phyloP scores from a whole-genome alignment of 495 filamentous ascomycete species.

The Xylaria flabelliformis region DNA sequence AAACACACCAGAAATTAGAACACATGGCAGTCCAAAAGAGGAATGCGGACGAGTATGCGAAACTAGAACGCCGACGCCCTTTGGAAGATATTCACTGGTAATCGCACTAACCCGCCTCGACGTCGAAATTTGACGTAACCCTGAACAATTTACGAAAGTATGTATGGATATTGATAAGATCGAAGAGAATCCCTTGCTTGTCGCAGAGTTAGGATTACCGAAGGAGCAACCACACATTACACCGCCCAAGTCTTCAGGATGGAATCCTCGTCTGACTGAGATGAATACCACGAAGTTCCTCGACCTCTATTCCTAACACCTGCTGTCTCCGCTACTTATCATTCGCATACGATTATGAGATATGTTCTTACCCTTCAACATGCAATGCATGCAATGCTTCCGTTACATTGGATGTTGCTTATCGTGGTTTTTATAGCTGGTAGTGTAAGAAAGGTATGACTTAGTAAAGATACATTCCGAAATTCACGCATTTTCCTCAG shows the following conservation, averaged over 20 bases:
- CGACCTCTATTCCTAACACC: background rate
- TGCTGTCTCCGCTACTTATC: background rate
- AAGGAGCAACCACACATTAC: background rate
- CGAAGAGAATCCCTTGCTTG: background rate
- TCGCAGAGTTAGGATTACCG: background rate
- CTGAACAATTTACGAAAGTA: background rate
- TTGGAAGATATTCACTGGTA: background rate
- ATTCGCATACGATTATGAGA: background rate
- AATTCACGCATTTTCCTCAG: background rate
- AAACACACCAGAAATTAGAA: slow-evolving; percentile 26
- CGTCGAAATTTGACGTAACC: background rate
- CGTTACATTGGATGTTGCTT: background rate
- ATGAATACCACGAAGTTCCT: background rate
- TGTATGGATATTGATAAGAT: background rate
- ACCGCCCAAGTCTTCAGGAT: background rate
- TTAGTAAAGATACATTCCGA: background rate
- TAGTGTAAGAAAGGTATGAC: background rate
- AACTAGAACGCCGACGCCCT: too few relatives aligned
- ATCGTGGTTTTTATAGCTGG: background rate
- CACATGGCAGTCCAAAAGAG: slow-evolving; percentile 20
- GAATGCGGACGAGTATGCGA: slow-evolving; percentile 18
- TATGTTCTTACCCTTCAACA: background rate
- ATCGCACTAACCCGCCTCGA: too few relatives aligned
- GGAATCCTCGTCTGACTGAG: background rate
- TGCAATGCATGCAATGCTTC: background rate